Conservation (phyloP, 768 basidiomycete species). For the Lactarius psammicola region DNA sequence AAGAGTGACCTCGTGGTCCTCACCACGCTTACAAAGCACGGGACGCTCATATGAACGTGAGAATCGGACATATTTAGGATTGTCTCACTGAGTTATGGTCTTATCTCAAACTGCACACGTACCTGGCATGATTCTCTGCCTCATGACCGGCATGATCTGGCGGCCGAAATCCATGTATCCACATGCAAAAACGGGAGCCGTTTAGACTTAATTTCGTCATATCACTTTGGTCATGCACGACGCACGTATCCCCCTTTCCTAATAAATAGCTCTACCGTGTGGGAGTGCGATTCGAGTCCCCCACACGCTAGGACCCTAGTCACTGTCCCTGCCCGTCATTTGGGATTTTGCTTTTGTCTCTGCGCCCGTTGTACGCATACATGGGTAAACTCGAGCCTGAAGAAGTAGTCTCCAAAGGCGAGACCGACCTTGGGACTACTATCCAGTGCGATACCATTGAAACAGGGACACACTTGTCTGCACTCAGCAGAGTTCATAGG, state of each 20-base stretch:
- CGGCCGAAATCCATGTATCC: neutral
- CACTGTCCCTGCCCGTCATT: neutral
- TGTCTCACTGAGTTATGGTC: neutral
- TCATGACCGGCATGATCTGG: neutral
- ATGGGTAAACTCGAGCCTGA: conserved; percentile 3
- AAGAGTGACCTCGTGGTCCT: no score
- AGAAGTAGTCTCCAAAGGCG: conserved; percentile 3
- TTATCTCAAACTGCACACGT: neutral
- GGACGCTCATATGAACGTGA: no score
- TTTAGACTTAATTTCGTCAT: conserved; percentile 7
- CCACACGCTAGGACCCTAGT: neutral
- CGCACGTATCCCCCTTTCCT: neutral
- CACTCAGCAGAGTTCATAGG: neutral
- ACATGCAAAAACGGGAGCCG: neutral
- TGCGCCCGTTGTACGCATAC: neutral
- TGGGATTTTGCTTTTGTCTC: neutral
- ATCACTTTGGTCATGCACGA: conserved; percentile 7
- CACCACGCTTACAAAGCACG: no score
- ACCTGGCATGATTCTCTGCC: neutral
- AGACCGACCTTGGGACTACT: neutral
- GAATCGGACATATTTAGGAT: no score
- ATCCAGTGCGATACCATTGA: neutral
- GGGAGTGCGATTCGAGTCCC: neutral
- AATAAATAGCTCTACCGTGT: neutral
- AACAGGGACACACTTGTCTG: neutral